Evolutionary conservation across 306 rosid genomes (phyloP), one percentile per base, ranked within the genome.

Genomic region (Erythrophleum fordii): DNA sequence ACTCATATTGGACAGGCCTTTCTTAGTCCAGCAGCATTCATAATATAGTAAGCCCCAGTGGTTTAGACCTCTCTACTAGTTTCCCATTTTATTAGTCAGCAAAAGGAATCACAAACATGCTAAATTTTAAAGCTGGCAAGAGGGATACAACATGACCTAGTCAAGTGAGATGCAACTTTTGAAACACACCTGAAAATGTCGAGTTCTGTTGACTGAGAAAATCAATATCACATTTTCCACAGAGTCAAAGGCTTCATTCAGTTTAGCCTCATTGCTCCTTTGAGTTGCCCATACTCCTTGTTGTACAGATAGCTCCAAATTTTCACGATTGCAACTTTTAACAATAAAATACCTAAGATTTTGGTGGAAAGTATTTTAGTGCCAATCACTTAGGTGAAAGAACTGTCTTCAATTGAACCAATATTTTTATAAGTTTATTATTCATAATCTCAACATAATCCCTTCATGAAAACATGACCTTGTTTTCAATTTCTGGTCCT

Each of bases 221-320:
- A 96, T 80, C 86, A 96, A 86, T 84, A 96, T 92, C 81, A 96
- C 99, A 82, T 96, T 96, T 71, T 90, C 99, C 74, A 93, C 94
- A 72, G 89, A 88, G 88, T 96, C 99, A 84, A 93, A 93, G 73
- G 99, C 99, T 90, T 96, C 99, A 82, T 90, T 96, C 61, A 96
- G 91, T 88, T 96, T 96, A 77, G 99, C 92, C 76, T 96, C 99
- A 60, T 96, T 96, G 94, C 99, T 96, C 77, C 98, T 92, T 88
- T 96, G 99, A 83, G 99, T 96, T 83, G 99, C 99, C 98, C 99
- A 96, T 67, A 96, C 97, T 85, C 98, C 98, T 96, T 96, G 99
- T 89, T 93, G 99, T 51, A 96, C 99, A 77, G 98, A 96, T 76
- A 96, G 88, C 89, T 96, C 99, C 97, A 96, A 89, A 88, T 96